Base-by-base conservation (phyloP, 73 alveolate species). In the Symbiodinium pilosum region DNA sequence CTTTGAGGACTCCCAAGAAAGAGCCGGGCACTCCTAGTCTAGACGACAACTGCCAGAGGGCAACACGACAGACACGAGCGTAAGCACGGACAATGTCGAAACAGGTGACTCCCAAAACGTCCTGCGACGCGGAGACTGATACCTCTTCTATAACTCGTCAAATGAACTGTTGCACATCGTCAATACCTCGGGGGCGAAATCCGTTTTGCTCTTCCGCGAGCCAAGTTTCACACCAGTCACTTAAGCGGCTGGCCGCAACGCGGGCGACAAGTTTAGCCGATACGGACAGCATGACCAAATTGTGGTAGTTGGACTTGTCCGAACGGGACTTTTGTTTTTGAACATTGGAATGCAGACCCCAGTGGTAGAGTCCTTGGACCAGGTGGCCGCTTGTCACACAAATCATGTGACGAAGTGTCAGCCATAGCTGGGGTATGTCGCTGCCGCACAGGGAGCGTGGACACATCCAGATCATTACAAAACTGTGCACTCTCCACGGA, bases 61-160 rank as follows among this genome's bases (percentile, higher is more conserved):
- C 94, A 1, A 6, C 9, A 11, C 94, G 84, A 26, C 94, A 87
- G 12, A 87, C 94, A 20, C 94, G 54, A 0, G 94, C 38, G 64
- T 87, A 87, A 0, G 94, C 85, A 6, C 84, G 83, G 4, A 56
- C 86, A 11, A 87, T 87, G n/a, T 87, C 94, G 56, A 56, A 59
- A 59, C 56, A 86, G 12, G 94, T 59, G 59, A 87, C 56, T 0
- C 54, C 84, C 21, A 87, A 43, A 18, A 4, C 86, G 2, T 18
- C 36, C 7, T 44, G 52, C 30, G 30, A 24, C 24, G 36, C 73
- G 14, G 93, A 14, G 4, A 44, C 81, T 14, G 64, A 81, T 4
- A 52, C 64, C 32, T 87, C 94, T 39, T 87, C 94, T 0, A 87
- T 11, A 2, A 87, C 68, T 0, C 94, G 40, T 0, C 94, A 39